phyloP scores from a whole-genome alignment of 2,329 filamentous ascomycete genomes.

The Coniella lustricola region DNA sequence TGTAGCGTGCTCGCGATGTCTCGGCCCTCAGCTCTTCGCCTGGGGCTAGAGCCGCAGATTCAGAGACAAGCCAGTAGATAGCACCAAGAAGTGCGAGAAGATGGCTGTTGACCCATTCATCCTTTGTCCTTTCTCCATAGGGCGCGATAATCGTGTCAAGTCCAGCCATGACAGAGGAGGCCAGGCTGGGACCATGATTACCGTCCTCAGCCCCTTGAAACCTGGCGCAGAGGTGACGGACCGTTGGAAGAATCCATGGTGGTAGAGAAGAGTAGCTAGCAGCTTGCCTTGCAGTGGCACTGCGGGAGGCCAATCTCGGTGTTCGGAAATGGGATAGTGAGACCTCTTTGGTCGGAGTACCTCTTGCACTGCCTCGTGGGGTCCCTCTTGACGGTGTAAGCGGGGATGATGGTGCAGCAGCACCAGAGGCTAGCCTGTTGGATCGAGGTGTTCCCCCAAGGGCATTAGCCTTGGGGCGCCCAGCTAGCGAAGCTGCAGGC shows the following conservation, averaged over 20 bases:
- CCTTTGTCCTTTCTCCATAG: constrained; percentile 35
- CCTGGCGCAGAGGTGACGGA: constrained; percentile 58
- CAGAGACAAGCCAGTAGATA: constrained; percentile 53
- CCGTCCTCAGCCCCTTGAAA: constrained; percentile 32
- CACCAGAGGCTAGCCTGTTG: constrained; percentile 26
- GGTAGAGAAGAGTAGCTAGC: constrained; percentile 32
- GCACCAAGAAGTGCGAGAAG: constrained; percentile 51
- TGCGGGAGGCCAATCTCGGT: constrained; percentile 34
- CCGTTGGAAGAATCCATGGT: constrained; percentile 62
- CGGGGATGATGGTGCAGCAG: constrained; percentile 7
- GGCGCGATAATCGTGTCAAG: constrained; percentile 50
- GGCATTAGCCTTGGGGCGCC: constrained; percentile 21
- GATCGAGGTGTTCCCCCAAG: constrained; percentile 26
- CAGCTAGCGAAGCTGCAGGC: constrained; percentile 32
- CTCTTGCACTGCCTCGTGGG: not conserved
- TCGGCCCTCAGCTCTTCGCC: constrained; percentile 16
- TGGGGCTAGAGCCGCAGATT: constrained; percentile 37
- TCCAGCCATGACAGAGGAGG: constrained; percentile 68
- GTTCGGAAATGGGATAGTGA: constrained; percentile 23
- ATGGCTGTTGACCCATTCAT: constrained; percentile 43
- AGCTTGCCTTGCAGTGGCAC: constrained; percentile 25
- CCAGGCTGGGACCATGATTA: constrained; percentile 45
- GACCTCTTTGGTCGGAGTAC: constrained; percentile 25
- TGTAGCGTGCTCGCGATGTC: constrained; percentile 34
- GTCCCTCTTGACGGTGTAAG: constrained; percentile 18